These are phyloP conservation scores for Waitea zeae DNA, from an alignment of 1,284 basidiomycete species.

Conservation along the genomic window DNA sequence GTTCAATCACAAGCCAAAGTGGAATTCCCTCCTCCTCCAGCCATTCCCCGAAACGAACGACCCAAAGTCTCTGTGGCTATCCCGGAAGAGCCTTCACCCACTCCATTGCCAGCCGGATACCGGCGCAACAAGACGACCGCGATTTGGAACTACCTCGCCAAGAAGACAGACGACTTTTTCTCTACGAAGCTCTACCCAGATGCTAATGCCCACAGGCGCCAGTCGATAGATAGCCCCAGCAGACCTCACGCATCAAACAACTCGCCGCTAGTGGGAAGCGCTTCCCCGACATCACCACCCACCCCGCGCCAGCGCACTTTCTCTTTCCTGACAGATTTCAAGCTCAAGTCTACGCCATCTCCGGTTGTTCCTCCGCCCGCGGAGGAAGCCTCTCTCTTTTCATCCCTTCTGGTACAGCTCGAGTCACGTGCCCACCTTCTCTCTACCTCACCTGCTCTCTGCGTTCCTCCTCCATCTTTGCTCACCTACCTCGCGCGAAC, in stretches of 20 bases:
- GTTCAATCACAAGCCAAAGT: conserved; percentile 22
- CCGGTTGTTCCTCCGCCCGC: conserved; percentile 4
- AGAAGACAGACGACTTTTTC: conserved; percentile 20
- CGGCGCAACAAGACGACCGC: too few relatives aligned
- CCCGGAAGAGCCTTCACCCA: neutral
- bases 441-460: conserved; percentile 34
- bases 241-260: conserved; percentile 5
- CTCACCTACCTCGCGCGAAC: conserved; percentile 27
- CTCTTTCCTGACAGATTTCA: conserved; percentile 23
- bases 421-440: conserved; percentile 20
- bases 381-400: conserved; percentile 1
- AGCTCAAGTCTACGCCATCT: neutral
- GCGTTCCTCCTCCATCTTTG: conserved; percentile 25
- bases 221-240: conserved; percentile 17
- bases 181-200: conserved; percentile 16
- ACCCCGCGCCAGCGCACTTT: conserved; percentile 20
- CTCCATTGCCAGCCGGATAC: neutral
- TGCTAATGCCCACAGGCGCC: conserved; percentile 16
- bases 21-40: conserved; percentile 7
- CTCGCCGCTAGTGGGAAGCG: conserved; percentile 4
- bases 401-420: conserved; percentile 20
- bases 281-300: conserved; percentile 5
- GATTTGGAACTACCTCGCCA: conserved; percentile 25
- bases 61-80: neutral
- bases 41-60: conserved; percentile 9